phyloP scores from a whole-genome alignment of 2,329 filamentous ascomycete genomes.

The Magnaporthiopsis incrustans region DNA sequence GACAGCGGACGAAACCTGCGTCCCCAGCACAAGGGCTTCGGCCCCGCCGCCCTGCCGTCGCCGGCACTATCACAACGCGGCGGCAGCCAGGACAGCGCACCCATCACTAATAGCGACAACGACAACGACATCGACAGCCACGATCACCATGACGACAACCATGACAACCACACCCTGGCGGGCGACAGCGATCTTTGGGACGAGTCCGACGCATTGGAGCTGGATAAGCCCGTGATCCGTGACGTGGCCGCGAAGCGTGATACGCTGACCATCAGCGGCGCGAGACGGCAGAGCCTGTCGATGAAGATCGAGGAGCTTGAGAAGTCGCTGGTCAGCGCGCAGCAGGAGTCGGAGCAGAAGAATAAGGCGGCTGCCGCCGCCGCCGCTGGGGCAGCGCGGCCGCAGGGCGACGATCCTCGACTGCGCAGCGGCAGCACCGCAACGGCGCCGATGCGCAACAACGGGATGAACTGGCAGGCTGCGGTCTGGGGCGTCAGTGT shows the following conservation, averaged over 20 bases:
- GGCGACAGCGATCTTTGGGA: constrained; percentile 12
- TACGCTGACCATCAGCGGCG: constrained; percentile 36
- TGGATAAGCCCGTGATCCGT: constrained; percentile 32
- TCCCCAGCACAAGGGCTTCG: constrained; percentile 11
- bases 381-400: background rate
- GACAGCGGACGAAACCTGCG: background rate
- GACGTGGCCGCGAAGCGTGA: constrained; percentile 43
- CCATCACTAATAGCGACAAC: constrained; percentile 7
- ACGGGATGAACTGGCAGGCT: background rate
- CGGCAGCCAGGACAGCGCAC: constrained; percentile 28
- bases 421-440: background rate
- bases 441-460: background rate
- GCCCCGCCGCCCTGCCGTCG: constrained; percentile 31
- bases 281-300: constrained; percentile 38
- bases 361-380: constrained; percentile 5
- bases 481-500: background rate
- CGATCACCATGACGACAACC: background rate
- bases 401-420: background rate
- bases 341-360: constrained; percentile 16
- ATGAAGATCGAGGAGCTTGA: constrained; percentile 37
- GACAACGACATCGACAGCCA: background rate
- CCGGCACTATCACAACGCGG: constrained; percentile 32
- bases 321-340: constrained; percentile 18
- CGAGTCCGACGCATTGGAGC: constrained; percentile 5
- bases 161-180: background rate